phyloP scores from a whole-genome alignment of 2,329 filamentous ascomycete genomes.

The Fusarium tjaetaba region DNA sequence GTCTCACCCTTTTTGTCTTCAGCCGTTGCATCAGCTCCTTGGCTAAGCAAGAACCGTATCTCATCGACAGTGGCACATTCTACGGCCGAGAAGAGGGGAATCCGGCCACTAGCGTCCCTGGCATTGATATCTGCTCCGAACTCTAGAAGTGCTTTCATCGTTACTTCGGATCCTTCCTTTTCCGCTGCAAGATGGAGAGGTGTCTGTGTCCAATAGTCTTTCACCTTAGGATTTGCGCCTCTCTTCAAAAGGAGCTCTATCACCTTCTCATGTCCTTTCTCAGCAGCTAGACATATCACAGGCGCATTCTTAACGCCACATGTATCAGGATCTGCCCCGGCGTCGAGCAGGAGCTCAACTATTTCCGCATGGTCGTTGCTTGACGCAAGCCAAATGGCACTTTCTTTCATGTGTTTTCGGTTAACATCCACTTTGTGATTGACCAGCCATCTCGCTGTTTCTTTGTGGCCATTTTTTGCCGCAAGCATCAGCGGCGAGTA shows the following conservation, averaged over 20 bases:
- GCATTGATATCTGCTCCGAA: neutral
- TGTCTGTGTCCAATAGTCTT: accelerated
- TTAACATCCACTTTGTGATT: too few relatives aligned
- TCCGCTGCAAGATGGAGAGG: accelerated
- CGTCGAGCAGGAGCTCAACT: accelerated
- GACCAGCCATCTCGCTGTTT: accelerated
- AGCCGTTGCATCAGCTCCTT: neutral
- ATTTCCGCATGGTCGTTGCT: accelerated
- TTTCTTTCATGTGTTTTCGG: too few relatives aligned
- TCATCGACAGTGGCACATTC: neutral
- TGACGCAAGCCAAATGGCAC: accelerated
- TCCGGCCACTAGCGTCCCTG: accelerated
- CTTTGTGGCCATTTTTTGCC: accelerated
- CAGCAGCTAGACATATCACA: accelerated
- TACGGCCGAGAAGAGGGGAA: neutral
- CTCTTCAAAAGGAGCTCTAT: neutral
- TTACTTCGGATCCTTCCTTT: accelerated
- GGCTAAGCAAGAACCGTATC: accelerated
- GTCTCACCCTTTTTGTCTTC: accelerated
- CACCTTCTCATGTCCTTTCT: accelerated
- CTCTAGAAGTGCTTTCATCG: accelerated
- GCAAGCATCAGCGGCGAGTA: too few relatives aligned
- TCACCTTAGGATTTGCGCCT: accelerated
- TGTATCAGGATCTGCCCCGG: accelerated
- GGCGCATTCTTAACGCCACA: accelerated